Evolutionary conservation across 371 early-diverging fungal genomes (phyloP).

Genomic region (Circinella umbellata): DNA sequence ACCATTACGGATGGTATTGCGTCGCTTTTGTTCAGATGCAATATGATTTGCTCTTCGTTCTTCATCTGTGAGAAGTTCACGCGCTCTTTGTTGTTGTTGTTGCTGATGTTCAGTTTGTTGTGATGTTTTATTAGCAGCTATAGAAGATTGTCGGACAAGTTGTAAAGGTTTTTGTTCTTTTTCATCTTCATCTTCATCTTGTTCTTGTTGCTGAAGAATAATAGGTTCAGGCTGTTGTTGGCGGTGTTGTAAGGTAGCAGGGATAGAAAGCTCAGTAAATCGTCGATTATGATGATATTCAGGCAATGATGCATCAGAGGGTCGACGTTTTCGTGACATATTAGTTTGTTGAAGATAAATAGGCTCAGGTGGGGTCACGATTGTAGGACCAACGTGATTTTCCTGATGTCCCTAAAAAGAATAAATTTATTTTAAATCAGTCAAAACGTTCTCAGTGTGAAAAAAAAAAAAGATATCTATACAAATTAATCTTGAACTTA

Average conservation of each 20-base stretch:
- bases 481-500: neutral
- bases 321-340: conserved; percentile 7
- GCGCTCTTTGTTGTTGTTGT: conserved; percentile 56
- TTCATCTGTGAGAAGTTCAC: conserved; percentile 75
- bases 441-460: neutral
- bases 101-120: neutral
- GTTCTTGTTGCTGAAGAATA: neutral
- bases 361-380: conserved; percentile 13
- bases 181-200: neutral
- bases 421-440: neutral
- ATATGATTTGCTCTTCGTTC: conserved; percentile 72
- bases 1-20: conserved; percentile 84
- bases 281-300: conserved; percentile 10
- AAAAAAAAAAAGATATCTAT: neutral
- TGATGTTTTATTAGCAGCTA: neutral
- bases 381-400: conserved; percentile 12
- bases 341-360: conserved; percentile 8
- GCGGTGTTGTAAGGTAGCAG: neutral
- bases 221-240: neutral
- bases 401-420: neutral
- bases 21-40: conserved; percentile 80
- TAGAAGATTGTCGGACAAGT: neutral
- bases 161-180: too few relatives aligned
- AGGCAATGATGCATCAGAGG: conserved; percentile 8
- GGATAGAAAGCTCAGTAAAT: neutral